Evolutionary conservation across 768 basidiomycete genomes (phyloP).

Genomic region (Mycena sanguinolenta): DNA sequence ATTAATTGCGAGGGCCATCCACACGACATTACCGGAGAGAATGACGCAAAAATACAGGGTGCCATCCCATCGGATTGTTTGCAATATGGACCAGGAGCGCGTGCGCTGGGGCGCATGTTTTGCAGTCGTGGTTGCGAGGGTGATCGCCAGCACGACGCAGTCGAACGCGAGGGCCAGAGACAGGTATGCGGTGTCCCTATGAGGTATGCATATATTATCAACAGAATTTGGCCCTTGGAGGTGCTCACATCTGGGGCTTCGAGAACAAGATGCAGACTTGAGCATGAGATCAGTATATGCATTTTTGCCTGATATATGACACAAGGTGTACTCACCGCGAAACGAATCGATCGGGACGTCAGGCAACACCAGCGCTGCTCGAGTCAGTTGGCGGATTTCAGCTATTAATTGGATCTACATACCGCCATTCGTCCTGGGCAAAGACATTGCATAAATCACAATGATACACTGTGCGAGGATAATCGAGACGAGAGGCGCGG

Average conservation of each 20-base stretch:
- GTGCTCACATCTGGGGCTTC: slow-evolving; percentile 19
- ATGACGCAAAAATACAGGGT: slow-evolving; percentile 45
- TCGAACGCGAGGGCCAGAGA: slow-evolving; percentile 44
- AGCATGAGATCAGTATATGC: background rate
- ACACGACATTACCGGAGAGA: slow-evolving; percentile 43
- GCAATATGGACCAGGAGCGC: slow-evolving; percentile 21
- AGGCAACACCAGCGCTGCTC: slow-evolving; percentile 30
- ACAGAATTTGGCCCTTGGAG: background rate
- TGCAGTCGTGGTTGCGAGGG: slow-evolving; percentile 36
- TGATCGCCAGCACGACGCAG: slow-evolving; percentile 42
- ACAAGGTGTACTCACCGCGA: slow-evolving; percentile 20
- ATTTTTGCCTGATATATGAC: too few species aligned
- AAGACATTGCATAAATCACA: slow-evolving; percentile 46
- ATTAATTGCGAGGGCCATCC: slow-evolving; percentile 44
- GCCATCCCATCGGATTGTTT: slow-evolving; percentile 44
- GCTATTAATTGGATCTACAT: background rate
- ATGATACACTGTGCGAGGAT: slow-evolving; percentile 41
- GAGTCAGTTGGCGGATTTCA: background rate
- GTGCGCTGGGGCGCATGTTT: background rate
- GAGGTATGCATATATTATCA: background rate
- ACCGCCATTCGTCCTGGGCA: slow-evolving; percentile 43
- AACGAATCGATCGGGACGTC: slow-evolving; percentile 36
- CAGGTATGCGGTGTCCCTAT: slow-evolving; percentile 46
- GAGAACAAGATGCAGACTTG: slow-evolving; percentile 38
- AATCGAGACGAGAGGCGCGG: slow-evolving; percentile 36